Percentiles rank a stretch among this genome's conserved stretches.
Evolutionary conservation across 352 stramenopile species (phyloP).

Genomic region (Phytophthora europaea): DNA sequence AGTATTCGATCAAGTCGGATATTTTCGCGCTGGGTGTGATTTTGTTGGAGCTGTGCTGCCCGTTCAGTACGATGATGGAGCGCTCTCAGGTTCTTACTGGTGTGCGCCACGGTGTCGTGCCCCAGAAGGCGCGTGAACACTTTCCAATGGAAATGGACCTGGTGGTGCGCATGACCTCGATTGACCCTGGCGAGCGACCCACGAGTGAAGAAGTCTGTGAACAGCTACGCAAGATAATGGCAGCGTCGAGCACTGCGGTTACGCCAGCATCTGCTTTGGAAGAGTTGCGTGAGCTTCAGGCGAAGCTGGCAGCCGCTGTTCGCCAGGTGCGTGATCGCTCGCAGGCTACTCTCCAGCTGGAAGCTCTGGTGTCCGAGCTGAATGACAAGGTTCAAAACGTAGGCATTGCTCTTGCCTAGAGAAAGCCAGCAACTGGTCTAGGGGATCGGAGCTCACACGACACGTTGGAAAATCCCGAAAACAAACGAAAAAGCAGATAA

Average conservation of each 20-base stretch:
- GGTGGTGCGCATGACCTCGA: constrained; percentile 81
- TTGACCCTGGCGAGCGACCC: constrained; percentile 73
- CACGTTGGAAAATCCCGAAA: constrained; percentile 20
- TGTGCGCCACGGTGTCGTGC: constrained; percentile 84
- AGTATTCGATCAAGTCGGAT: constrained; percentile 88
- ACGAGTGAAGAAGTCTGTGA: constrained; percentile 71
- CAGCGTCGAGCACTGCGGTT: constrained; percentile 36
- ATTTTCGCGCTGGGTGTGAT: constrained; percentile 89
- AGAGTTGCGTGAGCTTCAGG: constrained; percentile 72
- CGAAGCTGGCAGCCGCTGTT: constrained; percentile 61
- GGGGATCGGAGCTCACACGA: neutral
- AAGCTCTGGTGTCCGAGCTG: constrained; percentile 70
- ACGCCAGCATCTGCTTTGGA: constrained; percentile 64
- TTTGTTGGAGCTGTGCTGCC: constrained; percentile 85
- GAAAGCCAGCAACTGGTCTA: constrained; percentile 14
- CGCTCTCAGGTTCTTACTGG: constrained; percentile 83
- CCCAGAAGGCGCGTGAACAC: constrained; percentile 63
- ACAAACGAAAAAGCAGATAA: constrained; percentile 39
- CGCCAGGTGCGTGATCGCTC: constrained; percentile 70
- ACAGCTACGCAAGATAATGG: constrained; percentile 59
- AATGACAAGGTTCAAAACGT: constrained; percentile 81
- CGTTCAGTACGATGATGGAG: constrained; percentile 90
- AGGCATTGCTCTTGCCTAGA: constrained; percentile 61
- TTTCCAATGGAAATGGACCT: constrained; percentile 81
- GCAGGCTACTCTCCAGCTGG: constrained; percentile 65